Evolutionary conservation across 129 eudicot species (phyloP), one percentile per base, ranked within the genome.

Genomic region (Erigeron canadensis): DNA sequence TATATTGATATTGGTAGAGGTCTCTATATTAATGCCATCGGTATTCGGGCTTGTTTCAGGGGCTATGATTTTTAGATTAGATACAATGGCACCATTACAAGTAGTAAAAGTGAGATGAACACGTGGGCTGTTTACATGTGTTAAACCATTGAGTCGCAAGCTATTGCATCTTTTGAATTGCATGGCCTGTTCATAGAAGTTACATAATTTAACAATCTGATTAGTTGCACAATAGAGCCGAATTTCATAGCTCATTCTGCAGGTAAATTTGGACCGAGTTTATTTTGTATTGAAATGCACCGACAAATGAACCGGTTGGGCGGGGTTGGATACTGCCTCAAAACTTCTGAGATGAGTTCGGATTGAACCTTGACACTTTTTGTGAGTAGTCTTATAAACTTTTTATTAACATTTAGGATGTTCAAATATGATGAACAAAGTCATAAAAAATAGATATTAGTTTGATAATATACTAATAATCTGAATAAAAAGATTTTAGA

Each of bases 11-110:
- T 77, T 77, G 59, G 70, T 83, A 5, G 87, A 84, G 54, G 84
- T 73, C 4, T 85, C 73, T 59, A 90, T 23, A 75, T 85, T 74
- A 4, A 87, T 87, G 6, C 86, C 96, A 68, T 90, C 96, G 1
- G 95, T 90, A 45, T 90, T 90, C 5, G 87, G 90, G 85, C 95
- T 90, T 45, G 77, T 80, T 54, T 80, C 83, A 6, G 96, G 96
- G 21, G 96, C 94, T 5, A 76, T 70, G 59, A 87, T 69, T 8
- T 72, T 79, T n/a, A 89, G 62, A 56, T 89, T 77, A 66, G 90
- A 75, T 50, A 87, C 51, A 3, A 74, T 23, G 12, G 62, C 90
- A 68, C 72, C 88, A 15, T 78, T 70, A 28, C 84, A 84, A 48
- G 76, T 63, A 28, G 83, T 77, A 22, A 89, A 42, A 47, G 72